Conservation (phyloP, 345 rosid species). For the Lepidium aucheri region DNA sequence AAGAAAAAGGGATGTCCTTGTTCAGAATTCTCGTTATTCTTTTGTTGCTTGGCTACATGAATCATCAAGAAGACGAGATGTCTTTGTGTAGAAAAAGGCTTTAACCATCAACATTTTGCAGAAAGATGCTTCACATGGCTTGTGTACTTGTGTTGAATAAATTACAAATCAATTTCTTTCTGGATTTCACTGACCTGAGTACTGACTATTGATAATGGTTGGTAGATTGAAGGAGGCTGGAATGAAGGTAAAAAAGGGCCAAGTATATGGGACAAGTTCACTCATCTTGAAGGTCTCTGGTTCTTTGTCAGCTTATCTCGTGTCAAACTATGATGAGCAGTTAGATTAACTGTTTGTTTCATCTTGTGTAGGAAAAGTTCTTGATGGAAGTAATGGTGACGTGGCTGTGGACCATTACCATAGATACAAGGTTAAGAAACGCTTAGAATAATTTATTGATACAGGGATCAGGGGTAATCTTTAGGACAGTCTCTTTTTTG, state of each 20-base stretch:
- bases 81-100: not conserved
- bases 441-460: not conserved
- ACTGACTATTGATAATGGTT: not conserved
- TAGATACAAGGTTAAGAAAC: slow-evolving; percentile 54
- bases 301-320: not conserved
- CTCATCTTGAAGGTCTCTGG: slow-evolving; percentile 49
- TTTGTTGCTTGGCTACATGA: not conserved
- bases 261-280: slow-evolving; percentile 78
- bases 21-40: not conserved
- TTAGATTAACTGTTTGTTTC: not conserved
- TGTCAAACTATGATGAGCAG: not conserved
- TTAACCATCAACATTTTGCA: not conserved
- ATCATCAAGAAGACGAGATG: not conserved
- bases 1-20: not conserved
- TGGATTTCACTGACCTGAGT: not conserved
- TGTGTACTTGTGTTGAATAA: not conserved
- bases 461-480: not conserved
- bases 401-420: slow-evolving; percentile 77
- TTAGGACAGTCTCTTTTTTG: not conserved
- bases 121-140: not conserved
- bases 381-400: slow-evolving; percentile 70
- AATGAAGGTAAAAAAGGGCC: slow-evolving; percentile 72
- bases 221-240: slow-evolving; percentile 85
- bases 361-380: slow-evolving; percentile 42
- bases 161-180: not conserved